Percentiles rank a stretch among this genome's conserved stretches.
Evolutionary conservation across 192 early-diverging fungal species (phyloP).

Genomic region (Backusella circina): DNA sequence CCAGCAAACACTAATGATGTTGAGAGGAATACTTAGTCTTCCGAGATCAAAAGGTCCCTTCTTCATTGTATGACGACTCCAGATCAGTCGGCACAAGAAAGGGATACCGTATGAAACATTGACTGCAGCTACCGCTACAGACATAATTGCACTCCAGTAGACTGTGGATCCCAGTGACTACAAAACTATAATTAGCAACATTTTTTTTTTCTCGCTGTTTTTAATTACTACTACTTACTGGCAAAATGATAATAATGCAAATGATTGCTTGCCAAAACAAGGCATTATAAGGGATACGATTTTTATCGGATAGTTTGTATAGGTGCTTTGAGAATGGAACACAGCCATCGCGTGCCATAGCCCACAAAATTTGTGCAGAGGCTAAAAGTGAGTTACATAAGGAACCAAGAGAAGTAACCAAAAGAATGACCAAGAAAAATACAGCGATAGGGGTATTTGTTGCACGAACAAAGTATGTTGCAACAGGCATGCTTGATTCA

Average conservation of each 20-base stretch:
- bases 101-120: constrained; percentile 46
- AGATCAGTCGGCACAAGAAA: constrained; percentile 40
- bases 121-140: constrained; percentile 38
- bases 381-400: constrained; percentile 37
- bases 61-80: constrained; percentile 33
- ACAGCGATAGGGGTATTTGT: constrained; percentile 27
- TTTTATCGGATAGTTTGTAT: constrained; percentile 27
- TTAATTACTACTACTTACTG: constrained; percentile 12
- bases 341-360: constrained; percentile 46
- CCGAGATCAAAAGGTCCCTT: constrained; percentile 42
- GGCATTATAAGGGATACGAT: constrained; percentile 35
- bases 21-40: constrained; percentile 32
- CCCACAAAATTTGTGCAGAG: constrained; percentile 43
- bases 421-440: constrained; percentile 38
- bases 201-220: too few relatives aligned
- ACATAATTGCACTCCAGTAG: constrained; percentile 42
- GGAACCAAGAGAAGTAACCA: constrained; percentile 41
- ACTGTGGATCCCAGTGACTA: constrained; percentile 32
- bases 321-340: constrained; percentile 41
- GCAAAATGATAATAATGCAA: constrained; percentile 37
- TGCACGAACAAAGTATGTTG: constrained; percentile 34
- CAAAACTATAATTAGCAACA: neutral
- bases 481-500: constrained; percentile 28
- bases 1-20: constrained; percentile 38
- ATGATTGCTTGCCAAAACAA: constrained; percentile 34